Evolutionary conservation across 768 basidiomycete genomes (phyloP), one percentile per base, ranked within the genome.

Genomic region (Rhodocollybia butyracea): DNA sequence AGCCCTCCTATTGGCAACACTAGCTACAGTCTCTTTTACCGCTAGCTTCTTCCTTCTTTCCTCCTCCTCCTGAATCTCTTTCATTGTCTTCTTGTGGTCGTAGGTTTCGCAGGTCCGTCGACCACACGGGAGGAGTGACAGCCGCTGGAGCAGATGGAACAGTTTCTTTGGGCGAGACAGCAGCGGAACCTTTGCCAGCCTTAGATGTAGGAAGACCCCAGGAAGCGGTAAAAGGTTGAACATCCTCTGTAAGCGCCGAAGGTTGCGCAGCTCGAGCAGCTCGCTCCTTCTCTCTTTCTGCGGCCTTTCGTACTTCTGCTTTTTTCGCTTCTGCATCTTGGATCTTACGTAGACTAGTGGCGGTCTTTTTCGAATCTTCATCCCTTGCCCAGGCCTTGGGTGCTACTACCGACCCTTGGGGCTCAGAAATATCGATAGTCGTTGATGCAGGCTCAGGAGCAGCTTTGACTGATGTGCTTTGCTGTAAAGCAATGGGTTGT

Each of bases 21-120:
- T 72, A 8, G 79, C 79, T 52, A 76, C 75, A 51, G 77, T 83
- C 59, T 89, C 84, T 68, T 86, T 87, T 6, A 74, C 70, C 1
- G 76, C 76, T 27, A 72, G 62, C 70, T 86, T 89, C 77, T 93
- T 94, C 59, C 88, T 81, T 59, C 76, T 82, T 70, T 96, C 93
- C 66, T 99, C 97, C 63, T 99, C 97, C 70, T 98, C 96, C 66
- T 96, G 92, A 38, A 99, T 99, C 75, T 99, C 94, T 76, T 96
- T 98, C 87, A 99, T 88, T 2, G 91, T 91, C 78, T 94, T 97
- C 77, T 93, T 95, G 79, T 67, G 2, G 75, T 66, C 10, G 73
- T 73, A 6, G 78, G 69, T 64, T 84, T 86, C 24, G 70, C 72
- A 15, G 80, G 72, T 78, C 84, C 10, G 86, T 88, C 92, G 39